Conservation (phyloP, 179 eudicot genomes). For the Kewa caespitosa region DNA sequence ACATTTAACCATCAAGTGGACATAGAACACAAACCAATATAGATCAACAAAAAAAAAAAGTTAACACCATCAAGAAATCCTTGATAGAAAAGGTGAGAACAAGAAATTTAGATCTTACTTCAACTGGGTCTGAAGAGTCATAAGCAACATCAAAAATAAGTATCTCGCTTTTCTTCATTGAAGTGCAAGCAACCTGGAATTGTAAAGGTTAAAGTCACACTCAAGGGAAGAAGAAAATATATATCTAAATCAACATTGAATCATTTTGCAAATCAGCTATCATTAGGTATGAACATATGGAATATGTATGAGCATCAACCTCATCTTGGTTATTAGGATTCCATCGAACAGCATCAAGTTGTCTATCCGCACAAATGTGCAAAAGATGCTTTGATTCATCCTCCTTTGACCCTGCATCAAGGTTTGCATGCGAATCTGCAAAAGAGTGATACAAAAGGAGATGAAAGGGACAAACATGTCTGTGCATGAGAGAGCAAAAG, state of each 20-base stretch:
- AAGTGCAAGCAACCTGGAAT: slow-evolving; percentile 83
- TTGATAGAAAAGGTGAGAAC: neutral
- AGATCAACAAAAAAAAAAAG: neutral
- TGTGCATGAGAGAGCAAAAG: neutral
- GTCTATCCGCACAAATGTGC: slow-evolving; percentile 51
- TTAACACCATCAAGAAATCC: neutral
- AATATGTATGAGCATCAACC: slow-evolving; percentile 38
- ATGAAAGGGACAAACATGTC: neutral
- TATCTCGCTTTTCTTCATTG: slow-evolving; percentile 55
- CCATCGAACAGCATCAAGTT: slow-evolving; percentile 75
- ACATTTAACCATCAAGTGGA: neutral
- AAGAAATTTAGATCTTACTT: slow-evolving; percentile 44
- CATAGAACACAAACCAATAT: neutral
- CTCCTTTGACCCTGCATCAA: slow-evolving; percentile 43
- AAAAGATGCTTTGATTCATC: slow-evolving; percentile 73
- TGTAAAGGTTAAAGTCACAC: slow-evolving; percentile 3
- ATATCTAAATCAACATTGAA: neutral
- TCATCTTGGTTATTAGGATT: slow-evolving; percentile 85
- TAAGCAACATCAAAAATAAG: slow-evolving; percentile 77
- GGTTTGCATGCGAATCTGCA: neutral
- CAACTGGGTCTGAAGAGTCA: slow-evolving; percentile 68
- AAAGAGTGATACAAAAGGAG: neutral
- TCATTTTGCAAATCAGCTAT: slow-evolving; percentile 1
- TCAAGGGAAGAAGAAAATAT: neutral
- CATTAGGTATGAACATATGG: neutral